A percentile compares a stretch with the other conserved stretches of the same genome.
Evolutionary conservation across 371 early-diverging fungal species (phyloP).

Genomic region (Mortierella sp.): DNA sequence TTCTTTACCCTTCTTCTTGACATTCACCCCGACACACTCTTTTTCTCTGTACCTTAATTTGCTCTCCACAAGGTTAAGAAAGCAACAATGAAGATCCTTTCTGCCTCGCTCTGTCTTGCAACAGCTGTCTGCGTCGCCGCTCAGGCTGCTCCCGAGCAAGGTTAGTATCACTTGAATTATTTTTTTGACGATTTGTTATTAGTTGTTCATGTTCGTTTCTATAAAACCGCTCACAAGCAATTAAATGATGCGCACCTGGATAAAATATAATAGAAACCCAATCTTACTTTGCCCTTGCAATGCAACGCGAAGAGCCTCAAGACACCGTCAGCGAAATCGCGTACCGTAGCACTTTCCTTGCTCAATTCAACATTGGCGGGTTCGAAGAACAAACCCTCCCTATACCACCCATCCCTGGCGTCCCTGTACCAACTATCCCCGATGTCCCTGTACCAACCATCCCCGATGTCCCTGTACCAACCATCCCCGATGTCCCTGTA

Average conservation of each 20-base stretch:
- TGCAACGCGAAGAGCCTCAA: conserved; percentile 20
- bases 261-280: background rate
- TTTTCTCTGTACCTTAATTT: background rate
- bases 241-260: background rate
- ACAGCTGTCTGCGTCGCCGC: conserved; percentile 5
- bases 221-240: background rate
- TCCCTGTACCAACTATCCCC: background rate
- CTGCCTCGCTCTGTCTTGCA: conserved; percentile 8
- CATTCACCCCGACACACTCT: background rate
- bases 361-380: background rate
- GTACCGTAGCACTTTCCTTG: conserved; percentile 15
- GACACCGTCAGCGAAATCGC: conserved; percentile 27
- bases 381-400: background rate
- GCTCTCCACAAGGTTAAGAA: background rate
- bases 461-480: background rate
- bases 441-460: background rate
- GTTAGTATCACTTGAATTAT: background rate
- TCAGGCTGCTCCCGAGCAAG: conserved; percentile 24
- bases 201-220: background rate
- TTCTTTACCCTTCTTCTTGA: no score
- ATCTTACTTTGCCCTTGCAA: background rate
- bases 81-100: conserved; percentile 11
- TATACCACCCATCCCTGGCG: background rate
- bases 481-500: background rate
- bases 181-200: background rate